Evolutionary conservation across 1,139 yeast genomes (phyloP), one percentile per base, ranked within the genome.

Genomic region (Blastobotrys capitulatus): DNA sequence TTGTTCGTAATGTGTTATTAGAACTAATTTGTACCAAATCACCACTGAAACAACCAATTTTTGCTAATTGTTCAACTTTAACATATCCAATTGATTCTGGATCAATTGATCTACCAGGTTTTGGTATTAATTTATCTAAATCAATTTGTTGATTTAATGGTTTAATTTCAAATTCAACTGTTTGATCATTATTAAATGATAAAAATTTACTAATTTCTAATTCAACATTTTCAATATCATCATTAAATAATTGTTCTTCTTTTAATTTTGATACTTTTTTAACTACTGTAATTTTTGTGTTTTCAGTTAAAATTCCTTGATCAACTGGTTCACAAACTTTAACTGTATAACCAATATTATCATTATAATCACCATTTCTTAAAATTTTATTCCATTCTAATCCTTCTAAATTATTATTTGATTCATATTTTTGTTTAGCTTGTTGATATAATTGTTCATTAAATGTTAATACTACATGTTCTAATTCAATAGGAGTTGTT

Each of bases 261-360:
- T 6, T 35, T 8, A 15, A 3, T 7, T 6, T 16, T 15, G 2
- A 15, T 5, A 8, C 9, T 8, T 29, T 68, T 71, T 54, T 74
- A 76, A 82, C 76, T 45, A 84, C 66, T 1, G 81, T 75, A n/a
- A 84, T 68, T 26, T 70, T 70, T 0, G 88, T 80, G 8, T 60
- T 59, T 37, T 65, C 64, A 2, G 76, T 64, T n/a, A 64, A 57
- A 7, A 64, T 43, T 1, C 95, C 95, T 61, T 85, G 94, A 40
- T 78, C 78, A 1, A 80, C 74, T 0, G 95, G 95, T 56, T 85
- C 95, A 61, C 89, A 79, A 32, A 82, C 74, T 7, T 77, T 63
- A 5, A 86, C 75, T 8, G 57, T 44, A 42, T 57, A 60, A 26
- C 56, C 57, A 1, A 58, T 40, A 8, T 49, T 56, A 1, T 56